Evolutionary conservation across 306 rosid genomes (phyloP), one percentile per base, ranked within the genome.

Genomic region (Casuarina equisetifolia): DNA sequence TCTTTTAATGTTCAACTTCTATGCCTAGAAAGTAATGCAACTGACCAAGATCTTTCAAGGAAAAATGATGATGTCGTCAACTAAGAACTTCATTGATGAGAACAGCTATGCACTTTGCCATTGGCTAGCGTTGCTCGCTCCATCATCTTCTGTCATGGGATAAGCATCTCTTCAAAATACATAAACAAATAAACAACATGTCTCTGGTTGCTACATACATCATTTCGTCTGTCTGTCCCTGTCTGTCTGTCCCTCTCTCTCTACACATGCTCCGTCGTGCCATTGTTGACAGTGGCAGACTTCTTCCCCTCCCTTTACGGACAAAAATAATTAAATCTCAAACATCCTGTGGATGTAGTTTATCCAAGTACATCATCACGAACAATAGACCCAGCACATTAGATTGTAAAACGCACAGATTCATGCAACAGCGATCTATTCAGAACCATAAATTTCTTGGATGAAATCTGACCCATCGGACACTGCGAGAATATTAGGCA

Each of bases 391-490:
- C 9, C 35, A 70, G 6, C 36, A 40, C 85, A 78, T 76, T 55
- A 11, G 82, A 78, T 72, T 50, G 20, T 70, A 15, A 74, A 74
- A 55, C 75, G 54, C 20, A 25, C 38, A 39, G 73, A 72, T 77
- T 16, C 73, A 1, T 8, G 4, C 19, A 2, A 6, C 10, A 16
- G 40, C 43, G 54, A 40, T 50, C 46, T 64, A 61, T 67, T 46
- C 50, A 61, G 68, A 75, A 70, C 76, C 89, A 66, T 69, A 70
- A 40, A 79, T 49, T 69, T 43, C 74, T 9, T 53, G 74, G 51
- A 83, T 79, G 11, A 74, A 77, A 80, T 63, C 70, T 62, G 61
- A 81, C 66, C 91, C 90, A 76, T 78, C 77, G 58, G 67, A 82
- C 74, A 40, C 59, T 3, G 50, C 69, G 35, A 72, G 44, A 64